Evolutionary conservation across 306 rosid species (phyloP).

Genomic region (Neltuma alba): DNA sequence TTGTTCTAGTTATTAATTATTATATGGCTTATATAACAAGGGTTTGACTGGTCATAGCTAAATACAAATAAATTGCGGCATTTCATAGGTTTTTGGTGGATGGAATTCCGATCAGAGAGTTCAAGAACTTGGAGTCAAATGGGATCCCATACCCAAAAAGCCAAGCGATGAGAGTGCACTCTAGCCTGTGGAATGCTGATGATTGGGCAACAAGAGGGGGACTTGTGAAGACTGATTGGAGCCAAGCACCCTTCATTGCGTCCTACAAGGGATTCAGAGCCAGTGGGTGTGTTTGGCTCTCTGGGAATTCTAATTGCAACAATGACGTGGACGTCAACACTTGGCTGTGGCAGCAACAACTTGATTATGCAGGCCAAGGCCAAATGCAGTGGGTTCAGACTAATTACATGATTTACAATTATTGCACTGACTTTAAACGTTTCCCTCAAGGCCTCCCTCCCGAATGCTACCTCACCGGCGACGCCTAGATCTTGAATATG

Average conservation of each 20-base stretch:
- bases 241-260: conserved; percentile 65
- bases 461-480: conserved; percentile 42
- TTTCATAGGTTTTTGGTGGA: conserved; percentile 53
- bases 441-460: conserved; percentile 71
- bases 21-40: not conserved
- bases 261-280: conserved; percentile 54
- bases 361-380: conserved; percentile 29
- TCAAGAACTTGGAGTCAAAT: conserved; percentile 61
- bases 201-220: conserved; percentile 77
- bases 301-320: not conserved
- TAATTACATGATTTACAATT: conserved; percentile 70
- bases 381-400: conserved; percentile 47
- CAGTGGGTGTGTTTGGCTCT: conserved; percentile 47
- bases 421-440: conserved; percentile 59
- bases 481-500: not conserved
- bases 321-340: not conserved
- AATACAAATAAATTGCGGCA: not conserved
- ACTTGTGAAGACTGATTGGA: conserved; percentile 68
- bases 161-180: conserved; percentile 61
- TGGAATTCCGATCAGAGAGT: conserved; percentile 64
- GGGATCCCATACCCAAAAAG: conserved; percentile 55
- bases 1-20: too few species aligned
- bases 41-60: not conserved
- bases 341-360: conserved; percentile 29
- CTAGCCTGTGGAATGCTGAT: conserved; percentile 69